Base-by-base conservation (phyloP, 257 asterid genomes). In the Solanum appendiculatum region DNA sequence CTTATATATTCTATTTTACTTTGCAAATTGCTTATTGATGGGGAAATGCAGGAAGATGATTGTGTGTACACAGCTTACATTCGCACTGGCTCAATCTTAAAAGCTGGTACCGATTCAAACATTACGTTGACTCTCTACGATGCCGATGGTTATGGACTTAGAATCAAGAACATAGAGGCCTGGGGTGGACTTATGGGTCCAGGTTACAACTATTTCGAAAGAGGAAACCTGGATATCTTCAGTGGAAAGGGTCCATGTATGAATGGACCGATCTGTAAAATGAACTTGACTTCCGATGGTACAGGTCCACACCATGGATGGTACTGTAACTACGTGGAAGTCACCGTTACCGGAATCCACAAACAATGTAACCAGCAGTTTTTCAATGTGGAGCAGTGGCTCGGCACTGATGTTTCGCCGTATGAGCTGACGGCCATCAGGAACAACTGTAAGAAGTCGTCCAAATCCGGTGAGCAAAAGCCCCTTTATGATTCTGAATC, bases 101-200 rank as follows among this genome's bases (percentile, higher is more conserved):
- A 88, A 48, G 98, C 86, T 5, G 98, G 97, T 83, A 95, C 98
- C 16, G 96, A 95, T 85, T 92, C 97, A 0, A 89, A 63, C 77
- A 92, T 94, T 13, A 89, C 85, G 72, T 44, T 93, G 37, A 93
- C 95, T n/a, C 74, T 95, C 7, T 93, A 90, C 36, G 97, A 93
- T n/a, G 86, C 90, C 2, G 23, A 23, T 3, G 95, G 96, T 23
- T 44, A 89, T 31, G 94, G 95, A 0, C 86, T 93, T 68, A 73
- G 89, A 82, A 94, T 95, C 83, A 89, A 90, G 21, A 89, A 94
- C 54, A 68, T 95, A 14, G 94, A 87, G 87, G 18, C 91, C 0
- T 95, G 98, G 98, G 98, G 98, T 37, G 98, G 98, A 87, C 90
- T 93, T 2, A 94, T 94, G 97, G 98, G 93, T 74, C 88, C 90